These are phyloP conservation scores for Ustilago curta DNA, from an alignment of 1,284 basidiomycete species.

Conservation along the genomic window DNA sequence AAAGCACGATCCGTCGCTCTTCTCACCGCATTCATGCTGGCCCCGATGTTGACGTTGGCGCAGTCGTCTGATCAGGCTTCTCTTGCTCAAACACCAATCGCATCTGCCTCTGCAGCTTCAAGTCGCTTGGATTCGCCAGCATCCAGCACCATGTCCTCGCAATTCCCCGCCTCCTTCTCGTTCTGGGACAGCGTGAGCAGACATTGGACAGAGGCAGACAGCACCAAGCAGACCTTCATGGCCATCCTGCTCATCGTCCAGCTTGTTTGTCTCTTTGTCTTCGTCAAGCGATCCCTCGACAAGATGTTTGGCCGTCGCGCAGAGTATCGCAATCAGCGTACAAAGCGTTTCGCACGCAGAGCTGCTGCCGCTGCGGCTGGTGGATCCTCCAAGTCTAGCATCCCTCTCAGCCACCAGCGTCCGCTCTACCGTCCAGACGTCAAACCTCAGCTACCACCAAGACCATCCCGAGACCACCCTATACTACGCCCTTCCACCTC, in stretches of 20 bases:
- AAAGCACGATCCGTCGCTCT: neutral
- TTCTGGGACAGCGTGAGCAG: conserved; percentile 35
- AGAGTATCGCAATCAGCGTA: conserved; percentile 49
- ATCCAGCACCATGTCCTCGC: conserved; percentile 15
- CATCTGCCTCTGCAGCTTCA: neutral
- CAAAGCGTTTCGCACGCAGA: conserved; percentile 40
- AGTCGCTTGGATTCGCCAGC: neutral
- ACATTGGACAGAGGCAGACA: conserved; percentile 47
- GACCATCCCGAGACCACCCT: conserved; percentile 37
- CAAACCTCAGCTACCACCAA: conserved; percentile 41
- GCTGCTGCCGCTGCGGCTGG: conserved; percentile 47
- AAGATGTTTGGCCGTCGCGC: conserved; percentile 44
- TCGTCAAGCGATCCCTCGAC: conserved; percentile 47
- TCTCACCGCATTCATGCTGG: conserved; percentile 6
- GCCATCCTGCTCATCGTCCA: conserved; percentile 45
- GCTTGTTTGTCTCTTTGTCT: conserved; percentile 30
- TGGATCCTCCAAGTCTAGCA: conserved; percentile 30
- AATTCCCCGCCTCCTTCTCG: conserved; percentile 6
- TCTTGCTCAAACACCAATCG: too few relatives aligned
- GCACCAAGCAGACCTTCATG: conserved; percentile 53
- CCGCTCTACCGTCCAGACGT: conserved; percentile 39
- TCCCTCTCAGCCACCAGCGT: conserved; percentile 47
- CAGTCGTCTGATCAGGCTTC: conserved; percentile 2
- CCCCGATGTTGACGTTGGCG: conserved; percentile 2
- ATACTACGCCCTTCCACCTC: conserved; percentile 18